A percentile compares a stretch with the other conserved stretches of the same genome.
phyloP scores from a whole-genome alignment of 352 stramenopile genomes.

The Thalassiosira allenii region DNA sequence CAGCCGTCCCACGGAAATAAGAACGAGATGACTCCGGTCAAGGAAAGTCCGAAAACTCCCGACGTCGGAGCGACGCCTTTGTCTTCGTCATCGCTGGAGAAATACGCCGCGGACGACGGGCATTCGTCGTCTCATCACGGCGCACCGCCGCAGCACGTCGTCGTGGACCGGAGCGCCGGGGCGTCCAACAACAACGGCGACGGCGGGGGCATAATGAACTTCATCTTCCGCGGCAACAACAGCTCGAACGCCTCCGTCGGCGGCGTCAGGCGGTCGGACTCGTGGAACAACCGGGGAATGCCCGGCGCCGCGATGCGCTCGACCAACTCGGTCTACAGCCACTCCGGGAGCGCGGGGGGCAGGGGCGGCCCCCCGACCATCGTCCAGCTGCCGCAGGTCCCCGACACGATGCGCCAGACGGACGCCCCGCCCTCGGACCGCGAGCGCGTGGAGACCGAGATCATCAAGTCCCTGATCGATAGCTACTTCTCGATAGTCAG shows the following conservation, averaged over 20 bases:
- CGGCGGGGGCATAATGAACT: conserved; percentile 87
- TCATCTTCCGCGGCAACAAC: conserved; percentile 86
- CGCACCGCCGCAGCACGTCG: conserved; percentile 48
- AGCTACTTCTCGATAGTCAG: conserved; percentile 99
- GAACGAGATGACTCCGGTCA: conserved; percentile 47
- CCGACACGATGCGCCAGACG: conserved; percentile 94
- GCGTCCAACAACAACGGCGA: conserved; percentile 22
- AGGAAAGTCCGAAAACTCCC: conserved; percentile 29
- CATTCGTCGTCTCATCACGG: conserved; percentile 36
- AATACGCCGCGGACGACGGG: conserved; percentile 58
- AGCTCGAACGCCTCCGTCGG: conserved; percentile 3
- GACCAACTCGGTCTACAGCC: conserved; percentile 17
- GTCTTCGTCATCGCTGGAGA: conserved; percentile 59
- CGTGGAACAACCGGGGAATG: conserved; percentile 47
- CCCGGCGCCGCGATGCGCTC: conserved; percentile 4
- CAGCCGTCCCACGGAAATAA: neutral
- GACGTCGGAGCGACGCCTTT: conserved; percentile 60
- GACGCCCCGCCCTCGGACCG: conserved; percentile 93
- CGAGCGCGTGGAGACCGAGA: conserved; percentile 97
- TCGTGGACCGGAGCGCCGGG: conserved; percentile 30
- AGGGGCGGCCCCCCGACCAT: conserved; percentile 74
- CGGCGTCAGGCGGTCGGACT: conserved; percentile 32
- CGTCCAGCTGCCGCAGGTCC: conserved; percentile 95
- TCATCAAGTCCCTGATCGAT: conserved; percentile 97
- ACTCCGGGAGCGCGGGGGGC: conserved; percentile 19